These are phyloP conservation scores for Waitea zeae DNA, from an alignment of 1,284 basidiomycete genomes.

Conservation along the genomic window DNA sequence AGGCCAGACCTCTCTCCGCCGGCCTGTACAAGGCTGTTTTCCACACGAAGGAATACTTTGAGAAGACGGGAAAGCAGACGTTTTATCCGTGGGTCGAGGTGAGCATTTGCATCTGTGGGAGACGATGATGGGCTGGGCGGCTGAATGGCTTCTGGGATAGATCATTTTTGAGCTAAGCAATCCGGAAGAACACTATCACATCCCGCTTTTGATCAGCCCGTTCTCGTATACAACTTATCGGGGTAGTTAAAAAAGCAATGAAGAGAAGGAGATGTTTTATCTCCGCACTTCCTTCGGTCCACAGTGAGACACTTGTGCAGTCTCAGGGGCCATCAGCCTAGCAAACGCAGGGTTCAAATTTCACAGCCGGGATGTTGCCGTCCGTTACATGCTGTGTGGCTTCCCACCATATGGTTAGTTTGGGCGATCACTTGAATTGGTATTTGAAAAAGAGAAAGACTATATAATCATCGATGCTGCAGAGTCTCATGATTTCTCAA, in stretches of 20 bases:
- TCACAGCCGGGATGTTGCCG: no score
- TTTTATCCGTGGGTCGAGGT: constrained; percentile 89
- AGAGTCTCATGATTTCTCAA: no score
- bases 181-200: constrained; percentile 73
- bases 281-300: no score
- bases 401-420: no score
- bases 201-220: constrained; percentile 82
- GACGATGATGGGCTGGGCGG: neutral
- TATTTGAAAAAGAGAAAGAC: no score
- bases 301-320: neutral
- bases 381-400: no score
- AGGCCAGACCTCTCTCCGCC: constrained; percentile 22
- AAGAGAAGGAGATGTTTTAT: no score
- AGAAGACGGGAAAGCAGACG: constrained; percentile 35
- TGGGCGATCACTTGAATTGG: no score
- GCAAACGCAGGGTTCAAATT: no score
- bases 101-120: constrained; percentile 7
- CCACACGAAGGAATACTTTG: constrained; percentile 72
- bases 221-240: constrained; percentile 88
- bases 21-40: constrained; percentile 77
- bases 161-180: constrained; percentile 59
- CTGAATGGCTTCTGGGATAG: no score
- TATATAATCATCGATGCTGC: no score
- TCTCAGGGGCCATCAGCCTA: no score
- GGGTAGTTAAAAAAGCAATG: constrained; percentile 45